Conservation (phyloP, 225 moss, liverwort and hornwort species). For the Takakia lepidozioides region DNA sequence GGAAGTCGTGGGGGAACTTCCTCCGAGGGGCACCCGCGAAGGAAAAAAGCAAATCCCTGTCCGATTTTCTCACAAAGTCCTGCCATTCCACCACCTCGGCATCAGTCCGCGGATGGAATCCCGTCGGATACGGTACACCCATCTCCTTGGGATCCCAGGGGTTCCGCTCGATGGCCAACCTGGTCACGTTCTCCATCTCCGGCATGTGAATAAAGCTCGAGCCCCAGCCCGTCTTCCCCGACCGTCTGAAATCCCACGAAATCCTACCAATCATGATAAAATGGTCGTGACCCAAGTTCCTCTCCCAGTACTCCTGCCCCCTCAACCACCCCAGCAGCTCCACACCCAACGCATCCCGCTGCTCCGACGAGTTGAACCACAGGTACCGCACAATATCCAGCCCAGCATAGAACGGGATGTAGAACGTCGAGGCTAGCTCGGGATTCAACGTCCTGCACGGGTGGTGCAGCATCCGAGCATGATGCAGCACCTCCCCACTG, state of each 20-base stretch:
- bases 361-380: not conserved
- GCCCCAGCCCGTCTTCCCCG: constrained; percentile 4
- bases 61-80: not conserved
- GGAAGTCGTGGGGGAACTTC: constrained; percentile 11
- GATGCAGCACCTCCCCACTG: not conserved
- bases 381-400: not conserved
- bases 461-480: not conserved
- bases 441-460: not conserved
- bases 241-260: constrained; percentile 10
- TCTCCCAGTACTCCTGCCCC: constrained; percentile 4
- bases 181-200: constrained; percentile 4
- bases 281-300: constrained; percentile 5
- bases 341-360: constrained; percentile 1
- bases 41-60: not conserved
- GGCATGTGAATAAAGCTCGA: constrained; percentile 3
- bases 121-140: constrained; percentile 8
- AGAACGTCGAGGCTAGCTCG: not conserved
- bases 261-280: constrained; percentile 11
- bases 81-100: constrained; percentile 3
- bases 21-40: constrained; percentile 10
- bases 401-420: constrained; percentile 1
- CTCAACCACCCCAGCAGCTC: constrained; percentile 8
- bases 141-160: constrained; percentile 3
- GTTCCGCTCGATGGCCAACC: constrained; percentile 9
- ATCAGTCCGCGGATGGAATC: constrained; percentile 3